Conservation (phyloP, 371 early-diverging fungal genomes). For the Blakeslea trispora region DNA sequence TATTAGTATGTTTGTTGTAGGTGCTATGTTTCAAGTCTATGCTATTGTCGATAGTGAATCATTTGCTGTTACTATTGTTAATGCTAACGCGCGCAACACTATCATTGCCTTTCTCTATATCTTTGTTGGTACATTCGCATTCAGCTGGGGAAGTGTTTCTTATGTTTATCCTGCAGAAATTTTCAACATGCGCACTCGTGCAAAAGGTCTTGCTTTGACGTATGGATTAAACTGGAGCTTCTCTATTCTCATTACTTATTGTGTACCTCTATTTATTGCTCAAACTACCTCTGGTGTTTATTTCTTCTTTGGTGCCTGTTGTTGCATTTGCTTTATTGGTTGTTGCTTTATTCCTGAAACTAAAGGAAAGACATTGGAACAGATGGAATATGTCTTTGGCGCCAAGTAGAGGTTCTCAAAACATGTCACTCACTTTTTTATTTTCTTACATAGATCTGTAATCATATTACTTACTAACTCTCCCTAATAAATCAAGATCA, state of each 20-base stretch:
- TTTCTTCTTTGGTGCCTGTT: slow-evolving; percentile 57
- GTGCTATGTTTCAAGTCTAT: slow-evolving; percentile 40
- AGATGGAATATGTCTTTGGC: slow-evolving; percentile 45
- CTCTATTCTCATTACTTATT: slow-evolving; percentile 49
- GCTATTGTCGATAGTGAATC: slow-evolving; percentile 28
- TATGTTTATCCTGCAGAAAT: slow-evolving; percentile 74
- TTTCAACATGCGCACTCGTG: slow-evolving; percentile 51
- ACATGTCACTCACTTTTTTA: not conserved
- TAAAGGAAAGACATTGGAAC: slow-evolving; percentile 55
- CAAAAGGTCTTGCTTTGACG: slow-evolving; percentile 44
- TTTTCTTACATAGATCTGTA: not conserved
- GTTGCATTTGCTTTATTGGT: slow-evolving; percentile 37
- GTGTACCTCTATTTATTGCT: slow-evolving; percentile 40
- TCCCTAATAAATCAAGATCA: slow-evolving; percentile 13
- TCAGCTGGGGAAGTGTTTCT: slow-evolving; percentile 52
- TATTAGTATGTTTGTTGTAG: slow-evolving; percentile 49
- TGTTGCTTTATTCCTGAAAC: slow-evolving; percentile 61
- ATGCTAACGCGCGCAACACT: slow-evolving; percentile 34
- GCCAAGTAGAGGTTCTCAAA: slow-evolving; percentile 1
- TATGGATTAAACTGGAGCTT: slow-evolving; percentile 68
- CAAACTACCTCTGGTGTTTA: slow-evolving; percentile 63
- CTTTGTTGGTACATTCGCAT: slow-evolving; percentile 49
- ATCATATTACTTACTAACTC: not conserved
- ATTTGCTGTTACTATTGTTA: slow-evolving; percentile 24
- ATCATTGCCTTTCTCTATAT: slow-evolving; percentile 49